phyloP scores from a whole-genome alignment of 2,329 filamentous ascomycete genomes.

The Fusarium mangiferae region DNA sequence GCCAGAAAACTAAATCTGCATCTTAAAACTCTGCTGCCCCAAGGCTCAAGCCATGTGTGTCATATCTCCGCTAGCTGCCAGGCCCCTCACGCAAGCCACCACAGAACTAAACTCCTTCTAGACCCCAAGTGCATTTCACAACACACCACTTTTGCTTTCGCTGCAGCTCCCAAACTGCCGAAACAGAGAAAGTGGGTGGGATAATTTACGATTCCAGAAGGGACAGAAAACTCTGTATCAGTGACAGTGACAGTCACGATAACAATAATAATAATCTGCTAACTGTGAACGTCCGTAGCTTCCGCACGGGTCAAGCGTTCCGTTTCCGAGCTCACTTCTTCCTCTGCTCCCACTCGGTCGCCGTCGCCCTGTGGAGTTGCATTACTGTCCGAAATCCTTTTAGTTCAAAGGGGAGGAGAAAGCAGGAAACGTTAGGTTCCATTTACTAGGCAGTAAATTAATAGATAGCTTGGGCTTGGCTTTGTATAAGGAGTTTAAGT shows the following conservation, averaged over 20 bases:
- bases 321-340: not conserved
- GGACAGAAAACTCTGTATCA: not conserved
- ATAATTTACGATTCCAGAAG: constrained; percentile 6
- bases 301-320: not conserved
- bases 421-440: not conserved
- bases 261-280: not conserved
- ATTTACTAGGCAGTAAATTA: not conserved
- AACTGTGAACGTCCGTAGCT: not conserved
- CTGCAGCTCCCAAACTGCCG: not conserved
- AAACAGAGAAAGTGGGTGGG: constrained; percentile 1
- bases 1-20: not conserved
- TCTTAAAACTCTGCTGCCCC: not conserved
- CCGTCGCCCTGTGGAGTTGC: not conserved
- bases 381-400: not conserved
- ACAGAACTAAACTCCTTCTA: not conserved
- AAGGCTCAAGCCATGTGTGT: constrained; percentile 6
- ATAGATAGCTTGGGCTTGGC: not conserved
- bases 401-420: not conserved
- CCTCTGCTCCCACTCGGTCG: not conserved
- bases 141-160: not conserved
- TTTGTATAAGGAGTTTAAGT: constrained; percentile 26
- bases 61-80: not conserved
- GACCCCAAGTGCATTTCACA: not conserved
- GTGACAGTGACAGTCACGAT: not conserved
- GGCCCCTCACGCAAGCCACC: not conserved